phyloP scores from a whole-genome alignment of 495 filamentous ascomycete genomes.

The Neurospora sp. region DNA sequence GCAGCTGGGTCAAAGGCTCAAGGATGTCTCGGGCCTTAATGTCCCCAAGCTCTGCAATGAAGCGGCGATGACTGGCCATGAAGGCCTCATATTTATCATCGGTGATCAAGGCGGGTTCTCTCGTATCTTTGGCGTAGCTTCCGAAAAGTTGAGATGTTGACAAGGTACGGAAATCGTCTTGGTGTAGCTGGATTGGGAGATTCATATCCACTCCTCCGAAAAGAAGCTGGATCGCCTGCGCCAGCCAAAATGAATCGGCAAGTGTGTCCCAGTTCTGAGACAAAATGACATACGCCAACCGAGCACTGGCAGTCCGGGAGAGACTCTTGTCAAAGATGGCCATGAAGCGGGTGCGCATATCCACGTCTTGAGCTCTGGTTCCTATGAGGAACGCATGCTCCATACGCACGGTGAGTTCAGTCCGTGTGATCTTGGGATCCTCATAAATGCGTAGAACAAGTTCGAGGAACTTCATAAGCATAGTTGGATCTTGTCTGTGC shows the following conservation, averaged over 20 bases:
- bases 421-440: conserved; percentile 85
- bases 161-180: conserved; percentile 71
- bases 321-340: conserved; percentile 86
- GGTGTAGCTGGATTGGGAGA: conserved; percentile 59
- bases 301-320: conserved; percentile 73
- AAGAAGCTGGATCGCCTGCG: conserved; percentile 84
- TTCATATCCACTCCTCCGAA: conserved; percentile 86
- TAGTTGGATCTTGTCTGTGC: conserved; percentile 63
- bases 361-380: conserved; percentile 84
- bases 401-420: conserved; percentile 89
- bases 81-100: conserved; percentile 76
- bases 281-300: conserved; percentile 76
- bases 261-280: conserved; percentile 98
- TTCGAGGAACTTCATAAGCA: conserved; percentile 86
- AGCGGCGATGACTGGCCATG: conserved; percentile 67
- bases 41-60: conserved; percentile 70
- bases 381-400: conserved; percentile 98
- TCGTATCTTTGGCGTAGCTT: conserved; percentile 58
- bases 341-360: conserved; percentile 96
- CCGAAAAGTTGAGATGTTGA: conserved; percentile 59
- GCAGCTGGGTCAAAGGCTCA: conserved; percentile 85
- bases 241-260: conserved; percentile 89
- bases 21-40: conserved; percentile 79
- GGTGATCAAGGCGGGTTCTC: conserved; percentile 61
- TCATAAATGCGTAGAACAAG: conserved; percentile 97